Conservation (phyloP, 2,329 filamentous ascomycete species). For the Tolypocladium amazonense region DNA sequence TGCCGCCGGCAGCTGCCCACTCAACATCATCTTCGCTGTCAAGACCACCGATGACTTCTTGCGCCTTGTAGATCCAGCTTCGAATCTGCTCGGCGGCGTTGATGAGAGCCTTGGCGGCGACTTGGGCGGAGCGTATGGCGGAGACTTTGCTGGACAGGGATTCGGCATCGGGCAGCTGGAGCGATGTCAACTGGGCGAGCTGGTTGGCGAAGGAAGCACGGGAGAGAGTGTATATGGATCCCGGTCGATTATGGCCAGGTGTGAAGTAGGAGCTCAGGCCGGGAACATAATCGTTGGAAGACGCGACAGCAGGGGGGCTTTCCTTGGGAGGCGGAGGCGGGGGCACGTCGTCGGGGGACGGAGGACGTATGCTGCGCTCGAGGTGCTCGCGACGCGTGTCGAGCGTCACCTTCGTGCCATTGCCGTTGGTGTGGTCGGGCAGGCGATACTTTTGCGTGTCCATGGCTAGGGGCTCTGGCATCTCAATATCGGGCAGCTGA, state of each 20-base stretch:
- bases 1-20: conserved; percentile 84
- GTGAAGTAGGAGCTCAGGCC: conserved; percentile 55
- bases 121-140: conserved; percentile 72
- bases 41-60: conserved; percentile 76
- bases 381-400: conserved; percentile 49
- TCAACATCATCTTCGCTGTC: conserved; percentile 96
- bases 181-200: conserved; percentile 80
- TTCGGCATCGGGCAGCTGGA: conserved; percentile 77
- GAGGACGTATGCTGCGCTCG: conserved; percentile 34
- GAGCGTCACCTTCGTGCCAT: conserved; percentile 53
- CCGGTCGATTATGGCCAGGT: conserved; percentile 56
- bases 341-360: conserved; percentile 23
- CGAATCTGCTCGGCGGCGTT: conserved; percentile 87
- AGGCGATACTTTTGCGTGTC: conserved; percentile 67
- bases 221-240: conserved; percentile 89
- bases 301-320: conserved; percentile 22
- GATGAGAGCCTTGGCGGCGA: conserved; percentile 73
- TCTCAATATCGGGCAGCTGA: conserved; percentile 41
- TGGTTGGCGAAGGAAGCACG: conserved; percentile 89
- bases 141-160: conserved; percentile 75
- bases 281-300: conserved; percentile 33
- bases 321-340: conserved; percentile 28
- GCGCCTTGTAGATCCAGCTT: conserved; percentile 87
- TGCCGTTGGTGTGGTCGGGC: conserved; percentile 58
- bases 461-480: conserved; percentile 44